Conservation (phyloP, 345 rosid species). For the Microthlaspi erraticum region DNA sequence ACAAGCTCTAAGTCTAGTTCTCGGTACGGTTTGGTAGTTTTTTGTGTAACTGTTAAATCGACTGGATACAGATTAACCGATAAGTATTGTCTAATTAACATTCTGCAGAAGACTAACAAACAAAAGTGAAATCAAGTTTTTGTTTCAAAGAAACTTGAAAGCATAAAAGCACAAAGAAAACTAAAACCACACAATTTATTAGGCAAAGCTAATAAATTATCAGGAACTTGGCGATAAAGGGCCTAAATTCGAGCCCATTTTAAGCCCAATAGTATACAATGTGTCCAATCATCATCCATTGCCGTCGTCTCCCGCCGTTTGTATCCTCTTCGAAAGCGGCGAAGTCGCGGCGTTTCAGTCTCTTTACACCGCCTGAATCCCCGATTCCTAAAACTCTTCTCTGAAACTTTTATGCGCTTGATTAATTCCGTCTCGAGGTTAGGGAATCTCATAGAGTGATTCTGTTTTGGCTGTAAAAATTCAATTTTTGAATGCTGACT, state of each 20-base stretch:
- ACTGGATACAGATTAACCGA: not conserved
- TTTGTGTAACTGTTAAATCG: not conserved
- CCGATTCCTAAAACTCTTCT: not conserved
- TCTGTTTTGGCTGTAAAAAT: not conserved
- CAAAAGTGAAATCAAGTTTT: not conserved
- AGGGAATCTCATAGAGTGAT: not conserved
- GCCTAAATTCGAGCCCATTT: not conserved
- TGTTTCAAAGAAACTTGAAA: no score
- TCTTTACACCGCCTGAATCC: not conserved
- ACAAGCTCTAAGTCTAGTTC: not conserved
- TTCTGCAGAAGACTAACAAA: constrained; percentile 22
- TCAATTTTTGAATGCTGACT: not conserved
- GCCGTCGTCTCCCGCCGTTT: constrained; percentile 32
- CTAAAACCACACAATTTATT: no score
- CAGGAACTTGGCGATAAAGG: no score
- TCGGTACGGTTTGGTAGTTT: not conserved
- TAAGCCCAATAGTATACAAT: constrained; percentile 9
- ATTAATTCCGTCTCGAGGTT: constrained; percentile 23
- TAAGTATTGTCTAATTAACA: constrained; percentile 15
- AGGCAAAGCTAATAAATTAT: no score
- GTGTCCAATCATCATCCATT: not conserved
- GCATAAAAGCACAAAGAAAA: no score
- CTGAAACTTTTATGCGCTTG: not conserved
- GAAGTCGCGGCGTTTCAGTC: constrained; percentile 26
- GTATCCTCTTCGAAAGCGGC: constrained; percentile 14